A percentile compares a stretch with the other conserved stretches of the same genome.
These are phyloP conservation scores for Nakaseomyces uthaithaninus DNA, from an alignment of 1,139 yeast genomes.

Conservation along the genomic window DNA sequence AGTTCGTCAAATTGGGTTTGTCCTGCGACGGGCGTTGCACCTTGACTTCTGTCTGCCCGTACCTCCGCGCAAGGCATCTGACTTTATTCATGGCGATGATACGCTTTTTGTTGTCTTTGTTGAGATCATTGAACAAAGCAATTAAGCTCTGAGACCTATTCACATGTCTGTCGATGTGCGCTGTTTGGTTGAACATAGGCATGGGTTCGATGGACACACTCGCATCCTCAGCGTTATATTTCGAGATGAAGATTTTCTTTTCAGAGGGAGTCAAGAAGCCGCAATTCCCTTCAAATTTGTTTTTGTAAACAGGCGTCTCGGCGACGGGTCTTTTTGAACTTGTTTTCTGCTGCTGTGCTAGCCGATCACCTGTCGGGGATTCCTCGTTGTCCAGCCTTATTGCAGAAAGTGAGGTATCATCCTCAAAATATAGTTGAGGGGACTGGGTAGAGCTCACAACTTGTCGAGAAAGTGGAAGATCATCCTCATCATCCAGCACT, in stretches of 20 bases:
- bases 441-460: conserved; percentile 1
- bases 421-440: not conserved
- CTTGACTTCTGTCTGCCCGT: not conserved
- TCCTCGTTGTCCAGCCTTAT: too few species aligned
- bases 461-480: conserved; percentile 2
- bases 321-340: too few species aligned
- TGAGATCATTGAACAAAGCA: conserved; percentile 16
- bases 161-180: conserved; percentile 18
- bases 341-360: too few species aligned
- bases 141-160: conserved; percentile 13
- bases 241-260: conserved; percentile 15
- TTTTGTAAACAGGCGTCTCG: conserved; percentile 8
- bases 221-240: conserved; percentile 18
- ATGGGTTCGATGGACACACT: conserved; percentile 21
- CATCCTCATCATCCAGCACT: conserved; percentile 3
- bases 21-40: not conserved
- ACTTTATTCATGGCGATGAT: conserved; percentile 26
- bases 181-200: conserved; percentile 16
- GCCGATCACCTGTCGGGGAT: too few species aligned
- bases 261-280: conserved; percentile 1
- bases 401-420: not conserved
- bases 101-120: conserved; percentile 12
- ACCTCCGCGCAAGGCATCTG: conserved; percentile 21
- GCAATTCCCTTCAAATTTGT: conserved; percentile 6
- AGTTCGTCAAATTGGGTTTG: conserved; percentile 1